Evolutionary conservation across 352 stramenopile genomes (phyloP).

Genomic region (Pythium sp.): DNA sequence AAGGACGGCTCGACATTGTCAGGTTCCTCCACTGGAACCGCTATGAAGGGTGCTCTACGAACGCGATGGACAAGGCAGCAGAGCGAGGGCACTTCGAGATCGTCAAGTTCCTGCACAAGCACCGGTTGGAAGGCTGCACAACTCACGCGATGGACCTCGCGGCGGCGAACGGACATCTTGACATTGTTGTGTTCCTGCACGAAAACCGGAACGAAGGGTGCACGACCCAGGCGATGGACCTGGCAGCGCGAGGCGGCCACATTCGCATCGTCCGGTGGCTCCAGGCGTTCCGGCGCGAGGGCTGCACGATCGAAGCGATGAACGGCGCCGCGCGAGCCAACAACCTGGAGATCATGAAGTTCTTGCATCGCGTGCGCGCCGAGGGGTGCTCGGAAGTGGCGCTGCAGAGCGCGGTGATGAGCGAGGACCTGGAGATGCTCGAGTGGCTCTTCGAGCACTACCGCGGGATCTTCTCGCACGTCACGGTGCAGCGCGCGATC

Average conservation of each 20-base stretch:
- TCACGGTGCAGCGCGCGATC: constrained; percentile 11
- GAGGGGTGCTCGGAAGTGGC: constrained; percentile 17
- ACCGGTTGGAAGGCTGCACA: constrained; percentile 30
- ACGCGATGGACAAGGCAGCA: constrained; percentile 34
- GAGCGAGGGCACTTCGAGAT: constrained; percentile 28
- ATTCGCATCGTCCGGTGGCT: constrained; percentile 29
- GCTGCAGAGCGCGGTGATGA: constrained; percentile 15
- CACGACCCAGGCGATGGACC: constrained; percentile 29
- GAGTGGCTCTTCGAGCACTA: constrained; percentile 22
- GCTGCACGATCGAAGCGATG: constrained; percentile 24
- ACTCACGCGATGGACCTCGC: constrained; percentile 29
- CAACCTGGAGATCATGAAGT: constrained; percentile 17
- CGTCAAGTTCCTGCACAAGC: constrained; percentile 26
- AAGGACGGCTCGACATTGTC: constrained; percentile 27
- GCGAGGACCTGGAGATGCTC: constrained; percentile 20
- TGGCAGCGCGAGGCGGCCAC: constrained; percentile 22
- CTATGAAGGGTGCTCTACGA: constrained; percentile 15
- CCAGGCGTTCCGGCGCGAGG: constrained; percentile 21
- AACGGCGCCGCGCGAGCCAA: constrained; percentile 15
- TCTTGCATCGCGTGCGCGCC: constrained; percentile 9
- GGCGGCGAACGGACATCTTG: constrained; percentile 23
- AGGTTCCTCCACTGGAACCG: constrained; percentile 22
- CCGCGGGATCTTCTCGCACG: constrained; percentile 15
- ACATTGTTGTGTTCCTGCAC: constrained; percentile 27
- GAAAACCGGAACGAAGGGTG: constrained; percentile 29